phyloP scores from a whole-genome alignment of 2,329 filamentous ascomycete species.

The Sporothrix mexicana region DNA sequence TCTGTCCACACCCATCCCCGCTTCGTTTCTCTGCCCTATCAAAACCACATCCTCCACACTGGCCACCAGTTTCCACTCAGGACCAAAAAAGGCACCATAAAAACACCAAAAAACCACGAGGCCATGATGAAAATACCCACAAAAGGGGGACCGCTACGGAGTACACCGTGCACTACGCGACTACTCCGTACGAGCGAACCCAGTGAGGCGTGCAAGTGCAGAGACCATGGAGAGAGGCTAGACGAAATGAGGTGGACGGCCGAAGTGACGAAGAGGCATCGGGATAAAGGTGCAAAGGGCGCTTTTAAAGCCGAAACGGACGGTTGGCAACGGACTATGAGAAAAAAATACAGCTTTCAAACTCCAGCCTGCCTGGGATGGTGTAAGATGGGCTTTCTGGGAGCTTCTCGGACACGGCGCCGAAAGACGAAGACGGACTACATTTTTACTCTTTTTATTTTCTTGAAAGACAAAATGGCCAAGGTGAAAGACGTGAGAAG shows the following conservation, averaged over 20 bases:
- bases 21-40: constrained; percentile 12
- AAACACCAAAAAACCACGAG: neutral
- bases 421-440: neutral
- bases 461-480: neutral
- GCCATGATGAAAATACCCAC: neutral
- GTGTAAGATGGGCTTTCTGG: too few species aligned
- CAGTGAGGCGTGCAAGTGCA: too few species aligned
- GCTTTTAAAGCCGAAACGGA: neutral
- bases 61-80: constrained; percentile 6
- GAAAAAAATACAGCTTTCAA: too few species aligned
- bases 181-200: neutral
- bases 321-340: too few species aligned
- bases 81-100: too few species aligned
- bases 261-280: neutral
- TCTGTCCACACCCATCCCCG: neutral
- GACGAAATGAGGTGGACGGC: constrained; percentile 11
- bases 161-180: constrained; percentile 18
- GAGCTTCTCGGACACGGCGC: neutral
- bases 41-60: neutral
- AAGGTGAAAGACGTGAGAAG: neutral
- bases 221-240: neutral
- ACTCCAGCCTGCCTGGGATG: too few species aligned
- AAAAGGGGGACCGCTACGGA: neutral
- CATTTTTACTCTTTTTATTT: neutral
- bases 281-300: constrained; percentile 11